Evolutionary conservation across 2,329 filamentous ascomycete species (phyloP), one percentile per base, ranked within the genome.

Genomic region (Periconia macrospinosa): DNA sequence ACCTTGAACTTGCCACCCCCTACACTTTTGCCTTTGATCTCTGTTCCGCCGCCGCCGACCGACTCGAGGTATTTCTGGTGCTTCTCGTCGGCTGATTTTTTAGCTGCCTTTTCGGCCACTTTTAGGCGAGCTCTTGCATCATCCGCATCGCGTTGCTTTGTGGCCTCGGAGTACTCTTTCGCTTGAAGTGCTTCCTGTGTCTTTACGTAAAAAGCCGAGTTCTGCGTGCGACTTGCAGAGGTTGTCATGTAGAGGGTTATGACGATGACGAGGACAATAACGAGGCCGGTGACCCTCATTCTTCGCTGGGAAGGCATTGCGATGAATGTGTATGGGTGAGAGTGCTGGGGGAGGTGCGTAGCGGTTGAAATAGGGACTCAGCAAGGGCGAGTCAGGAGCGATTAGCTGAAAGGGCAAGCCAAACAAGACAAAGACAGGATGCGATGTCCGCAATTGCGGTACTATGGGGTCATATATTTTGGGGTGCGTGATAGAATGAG

Each of bases 201-300:
- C 45, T 80, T 79, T 23, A 76, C 77, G 72, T 86, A 85, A 75
- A 85, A 86, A 63, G 81, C 80, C 42, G 75, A 80, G 45, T 78
- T 77, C 56, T 76, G 72, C 33, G 79, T 78, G 47, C 81, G 77
- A 53, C 82, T 80, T 49, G 83, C 76, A 46, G 81, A 81, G n/a
- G 82, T 83, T 18, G 87, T 88, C 70, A 91, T 87, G 78, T 93
- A 91, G 62, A 95, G 78, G 50, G 88, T 77, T 44, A 87, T 80
- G 61, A 93, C 75, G 55, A 93, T 75, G 54, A 83, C 78, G 60
- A 86, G 79, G 61, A 92, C 62, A 52, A 86, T 79, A 52, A 87
- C 78, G 65, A 92, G 78, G 59, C 84, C 77, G 52, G 91, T 77
- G 62, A 88, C 77, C 68, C 87, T 86, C 65, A 91, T 69, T 63